Conservation (phyloP, 345 rosid species). For the Kandelia obovata region DNA sequence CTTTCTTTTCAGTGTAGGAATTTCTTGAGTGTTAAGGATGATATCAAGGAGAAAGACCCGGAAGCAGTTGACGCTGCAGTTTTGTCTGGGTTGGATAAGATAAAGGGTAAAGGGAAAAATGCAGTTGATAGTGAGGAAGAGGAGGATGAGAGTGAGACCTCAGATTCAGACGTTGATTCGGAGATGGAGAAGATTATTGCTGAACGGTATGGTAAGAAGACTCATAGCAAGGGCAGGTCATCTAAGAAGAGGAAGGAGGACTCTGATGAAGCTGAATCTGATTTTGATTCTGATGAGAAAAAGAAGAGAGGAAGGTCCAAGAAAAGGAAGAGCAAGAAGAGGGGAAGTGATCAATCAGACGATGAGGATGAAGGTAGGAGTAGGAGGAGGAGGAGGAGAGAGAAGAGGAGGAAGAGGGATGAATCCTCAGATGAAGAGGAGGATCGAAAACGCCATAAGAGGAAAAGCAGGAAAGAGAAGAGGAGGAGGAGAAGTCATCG, state of each 20-base stretch:
- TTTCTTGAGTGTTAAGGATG: constrained; percentile 75
- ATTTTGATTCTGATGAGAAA: constrained; percentile 48
- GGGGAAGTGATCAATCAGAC: constrained; percentile 53
- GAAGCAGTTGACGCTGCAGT: constrained; percentile 61
- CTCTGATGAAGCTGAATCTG: constrained; percentile 40
- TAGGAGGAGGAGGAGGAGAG: constrained; percentile 52
- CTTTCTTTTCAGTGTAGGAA: constrained; percentile 86
- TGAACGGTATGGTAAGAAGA: constrained; percentile 66
- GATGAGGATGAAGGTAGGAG: constrained; percentile 48
- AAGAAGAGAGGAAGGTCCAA: constrained; percentile 74
- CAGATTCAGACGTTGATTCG: constrained; percentile 77
- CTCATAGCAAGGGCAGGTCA: constrained; percentile 29
- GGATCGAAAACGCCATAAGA: constrained; percentile 19
- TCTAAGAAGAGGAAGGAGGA: constrained; percentile 36
- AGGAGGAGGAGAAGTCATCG: constrained; percentile 47
- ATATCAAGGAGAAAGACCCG: constrained; percentile 52
- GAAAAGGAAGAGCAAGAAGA: constrained; percentile 65
- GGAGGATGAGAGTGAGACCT: constrained; percentile 74
- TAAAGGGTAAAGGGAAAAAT: constrained; percentile 56
- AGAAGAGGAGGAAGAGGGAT: constrained; percentile 58
- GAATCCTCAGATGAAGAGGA: constrained; percentile 40
- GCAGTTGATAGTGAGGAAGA: constrained; percentile 51
- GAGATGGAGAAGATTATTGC: constrained; percentile 94
- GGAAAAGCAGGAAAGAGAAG: constrained; percentile 46
- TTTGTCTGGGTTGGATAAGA: constrained; percentile 66